Conservation (phyloP, 2,329 filamentous ascomycete species). For the Aureobasidium lini region DNA sequence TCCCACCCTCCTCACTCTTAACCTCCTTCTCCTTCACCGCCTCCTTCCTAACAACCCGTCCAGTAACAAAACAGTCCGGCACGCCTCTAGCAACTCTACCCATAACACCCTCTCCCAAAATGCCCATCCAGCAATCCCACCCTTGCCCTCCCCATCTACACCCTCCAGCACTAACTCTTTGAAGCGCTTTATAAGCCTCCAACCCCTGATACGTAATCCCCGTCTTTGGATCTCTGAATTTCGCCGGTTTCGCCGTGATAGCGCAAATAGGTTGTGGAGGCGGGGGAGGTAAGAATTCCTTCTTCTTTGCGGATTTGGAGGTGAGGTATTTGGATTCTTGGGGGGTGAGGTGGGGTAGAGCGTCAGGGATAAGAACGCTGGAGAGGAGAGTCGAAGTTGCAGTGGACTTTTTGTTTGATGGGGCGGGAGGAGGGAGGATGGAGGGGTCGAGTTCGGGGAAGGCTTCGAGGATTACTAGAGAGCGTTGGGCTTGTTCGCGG, state of each 20-base stretch:
- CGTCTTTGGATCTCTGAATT: conserved; percentile 78
- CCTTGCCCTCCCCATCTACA: conserved; percentile 71
- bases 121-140: conserved; percentile 76
- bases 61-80: conserved; percentile 59
- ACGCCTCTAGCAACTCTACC: conserved; percentile 64
- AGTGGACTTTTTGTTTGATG: conserved; percentile 12
- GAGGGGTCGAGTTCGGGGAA: conserved; percentile 24
- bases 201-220: conserved; percentile 73
- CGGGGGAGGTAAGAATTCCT: conserved; percentile 28
- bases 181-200: conserved; percentile 74
- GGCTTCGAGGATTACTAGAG: conserved; percentile 27
- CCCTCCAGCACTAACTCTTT: conserved; percentile 62
- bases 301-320: conserved; percentile 38
- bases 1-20: not conserved
- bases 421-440: not conserved
- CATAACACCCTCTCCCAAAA: conserved; percentile 31
- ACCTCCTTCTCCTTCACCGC: conserved; percentile 9
- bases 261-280: conserved; percentile 52
- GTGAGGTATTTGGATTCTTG: conserved; percentile 44
- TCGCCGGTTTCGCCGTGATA: conserved; percentile 74
- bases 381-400: conserved; percentile 39
- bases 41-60: conserved; percentile 7
- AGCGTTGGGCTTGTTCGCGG: conserved; percentile 28
- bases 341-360: conserved; percentile 45
- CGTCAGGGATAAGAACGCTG: conserved; percentile 45